A percentile compares a stretch with the other conserved stretches of the same genome.
These are phyloP conservation scores for Cutaneotrichosporon arboriforme DNA, from an alignment of 1,284 basidiomycete species.

Conservation along the genomic window DNA sequence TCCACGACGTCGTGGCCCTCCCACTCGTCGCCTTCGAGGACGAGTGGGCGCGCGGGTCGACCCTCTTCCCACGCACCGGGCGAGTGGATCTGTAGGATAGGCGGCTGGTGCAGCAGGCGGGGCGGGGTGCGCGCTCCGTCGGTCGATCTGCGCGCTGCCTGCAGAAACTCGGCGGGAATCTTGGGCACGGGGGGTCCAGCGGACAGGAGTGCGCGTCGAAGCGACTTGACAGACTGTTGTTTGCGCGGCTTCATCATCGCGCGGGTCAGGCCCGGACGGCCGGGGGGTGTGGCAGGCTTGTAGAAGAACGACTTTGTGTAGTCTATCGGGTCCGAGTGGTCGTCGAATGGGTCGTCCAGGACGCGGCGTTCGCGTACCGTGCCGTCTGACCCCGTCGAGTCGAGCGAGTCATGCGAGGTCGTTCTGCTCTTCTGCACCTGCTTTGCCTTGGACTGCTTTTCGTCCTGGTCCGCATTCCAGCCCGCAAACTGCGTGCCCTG, in stretches of 20 bases:
- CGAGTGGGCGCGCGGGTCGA: conserved; percentile 34
- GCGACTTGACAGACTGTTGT: conserved; percentile 43
- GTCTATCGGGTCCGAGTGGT: conserved; percentile 26
- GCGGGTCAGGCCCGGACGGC: conserved; percentile 1
- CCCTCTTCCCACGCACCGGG: conserved; percentile 43
- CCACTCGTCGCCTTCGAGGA: conserved; percentile 46
- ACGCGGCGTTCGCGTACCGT: conserved; percentile 10
- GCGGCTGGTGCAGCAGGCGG: conserved; percentile 20
- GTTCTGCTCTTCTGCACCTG: too few species aligned
- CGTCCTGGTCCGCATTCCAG: conserved; percentile 24
- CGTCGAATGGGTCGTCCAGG: conserved; percentile 11
- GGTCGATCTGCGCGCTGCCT: not conserved
- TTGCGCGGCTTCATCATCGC: conserved; percentile 2
- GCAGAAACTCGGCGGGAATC: conserved; percentile 26
- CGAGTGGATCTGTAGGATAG: conserved; percentile 38
- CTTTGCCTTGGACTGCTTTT: conserved; percentile 1
- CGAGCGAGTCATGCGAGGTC: conserved; percentile 6
- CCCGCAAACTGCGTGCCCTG: conserved; percentile 37
- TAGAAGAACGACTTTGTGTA: conserved; percentile 49
- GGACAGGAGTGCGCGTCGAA: conserved; percentile 37
- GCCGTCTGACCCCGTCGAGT: conserved; percentile 8
- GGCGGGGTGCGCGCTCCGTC: conserved; percentile 10
- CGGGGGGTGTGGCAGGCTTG: conserved; percentile 42
- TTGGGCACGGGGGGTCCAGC: conserved; percentile 35
- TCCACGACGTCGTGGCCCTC: conserved; percentile 23